Base-by-base conservation (phyloP, 176 grass and related monocot species). In the Panicum miliaceum region DNA sequence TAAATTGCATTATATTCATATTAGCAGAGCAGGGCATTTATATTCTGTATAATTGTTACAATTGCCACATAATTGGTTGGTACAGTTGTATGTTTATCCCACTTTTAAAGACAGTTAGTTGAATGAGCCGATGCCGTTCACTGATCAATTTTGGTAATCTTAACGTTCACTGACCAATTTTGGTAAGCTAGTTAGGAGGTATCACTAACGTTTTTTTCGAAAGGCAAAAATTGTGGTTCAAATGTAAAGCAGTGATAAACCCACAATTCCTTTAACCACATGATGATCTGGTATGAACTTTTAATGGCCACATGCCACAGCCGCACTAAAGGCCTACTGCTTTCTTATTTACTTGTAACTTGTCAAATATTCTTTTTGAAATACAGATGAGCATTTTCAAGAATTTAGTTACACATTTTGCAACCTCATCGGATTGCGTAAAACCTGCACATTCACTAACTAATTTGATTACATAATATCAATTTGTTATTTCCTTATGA, bases 381-480 rank as follows among this genome's bases (percentile, higher is more conserved):
- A 7, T 59, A 26, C 23, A 40, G 26, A 5, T 50, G 8, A 57
- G 79, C 34, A 26, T 8, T 53, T 37, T 12, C 4, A n/a, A 11
- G 14, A 36, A 6, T 53, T 75, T 36, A 32, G 27, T 1, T 68
- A 3, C 11, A 37, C 12, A 4, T 47, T 78, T 80, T 53, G 76
- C 78, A 26, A 80, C 32, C 67, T 71, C 9, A 45, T 82, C 41
- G 38, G 66, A 71, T 71, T 58, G 26, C 9, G 29, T 70, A 70
- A 16, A 40, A 11, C 48, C 10, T 41, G 2, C 50, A 3, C 13
- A 57, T 69, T 22, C 23, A 43, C 18, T 32, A 20, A 58, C 37
- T 45, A 60, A 82, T 26, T 76, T 77, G 23, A 75, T 67, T 47
- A 6, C 56, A 45, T 86, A 23, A 9, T 64, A 66, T 9, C 56